Percentiles rank a stretch among this genome's conserved stretches.
Evolutionary conservation across 805 yeast genomes (phyloP).

Genomic region (Candida maltosa): DNA sequence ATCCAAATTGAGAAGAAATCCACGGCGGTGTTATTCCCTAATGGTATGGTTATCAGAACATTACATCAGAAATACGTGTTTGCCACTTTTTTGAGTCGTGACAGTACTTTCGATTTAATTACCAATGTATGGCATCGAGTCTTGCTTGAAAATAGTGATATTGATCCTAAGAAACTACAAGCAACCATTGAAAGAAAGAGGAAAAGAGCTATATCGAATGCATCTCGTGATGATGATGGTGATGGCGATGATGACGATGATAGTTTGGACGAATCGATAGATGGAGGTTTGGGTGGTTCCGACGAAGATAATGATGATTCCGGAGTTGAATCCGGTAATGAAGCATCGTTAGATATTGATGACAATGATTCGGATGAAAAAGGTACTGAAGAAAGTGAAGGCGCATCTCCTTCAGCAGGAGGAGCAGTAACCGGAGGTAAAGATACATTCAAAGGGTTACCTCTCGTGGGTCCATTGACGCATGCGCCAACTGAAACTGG

Average conservation of each 20-base stretch:
- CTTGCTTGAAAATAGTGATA: constrained; percentile 20
- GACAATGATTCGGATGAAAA: constrained; percentile 19
- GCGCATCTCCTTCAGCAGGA: constrained; percentile 13
- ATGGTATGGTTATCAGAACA: constrained; percentile 63
- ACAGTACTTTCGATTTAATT: constrained; percentile 48
- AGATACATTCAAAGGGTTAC: constrained; percentile 32
- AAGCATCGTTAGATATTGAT: constrained; percentile 10
- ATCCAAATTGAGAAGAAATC: constrained; percentile 61
- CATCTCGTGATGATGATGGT: constrained; percentile 8
- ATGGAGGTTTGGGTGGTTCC: background rate
- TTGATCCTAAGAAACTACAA: constrained; percentile 13
- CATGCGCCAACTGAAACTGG: constrained; percentile 50
- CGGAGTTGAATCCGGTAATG: constrained; percentile 1
- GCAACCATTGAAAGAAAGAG: constrained; percentile 5
- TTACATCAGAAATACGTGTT: constrained; percentile 59
- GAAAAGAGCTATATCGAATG: constrained; percentile 7
- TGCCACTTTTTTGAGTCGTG: constrained; percentile 65
- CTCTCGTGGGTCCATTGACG: constrained; percentile 40
- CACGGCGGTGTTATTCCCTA: constrained; percentile 68
- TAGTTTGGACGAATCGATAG: constrained; percentile 3
- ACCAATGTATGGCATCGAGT: constrained; percentile 59
- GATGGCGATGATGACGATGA: constrained; percentile 7
- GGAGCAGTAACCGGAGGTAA: constrained; percentile 19
- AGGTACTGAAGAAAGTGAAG: constrained; percentile 10
- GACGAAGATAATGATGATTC: background rate